Evolutionary conservation across 176 grass and related monocot genomes (phyloP).

Genomic region (Echinochloa phyllopogon): DNA sequence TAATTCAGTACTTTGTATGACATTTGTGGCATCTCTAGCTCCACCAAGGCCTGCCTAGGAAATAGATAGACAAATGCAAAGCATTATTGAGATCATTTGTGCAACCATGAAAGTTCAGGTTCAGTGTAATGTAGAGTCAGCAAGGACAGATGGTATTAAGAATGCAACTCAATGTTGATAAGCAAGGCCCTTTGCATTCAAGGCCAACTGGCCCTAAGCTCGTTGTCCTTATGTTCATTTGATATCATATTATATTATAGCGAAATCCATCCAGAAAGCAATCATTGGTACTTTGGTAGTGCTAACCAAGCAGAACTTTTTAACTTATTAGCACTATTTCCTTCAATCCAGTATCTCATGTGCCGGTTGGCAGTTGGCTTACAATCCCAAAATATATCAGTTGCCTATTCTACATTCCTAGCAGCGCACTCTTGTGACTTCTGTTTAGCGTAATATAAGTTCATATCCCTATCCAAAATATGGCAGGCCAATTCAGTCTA

Average conservation of each 20-base stretch:
- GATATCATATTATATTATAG: neutral
- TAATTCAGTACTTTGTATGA: slow-evolving; percentile 77
- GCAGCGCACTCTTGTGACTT: neutral
- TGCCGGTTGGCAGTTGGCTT: neutral
- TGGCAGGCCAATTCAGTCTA: neutral
- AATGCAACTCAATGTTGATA: neutral
- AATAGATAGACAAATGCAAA: slow-evolving; percentile 36
- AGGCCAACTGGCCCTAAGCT: neutral
- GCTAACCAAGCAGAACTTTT: neutral
- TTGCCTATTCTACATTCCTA: neutral
- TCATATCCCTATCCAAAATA: neutral
- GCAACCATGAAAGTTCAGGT: neutral
- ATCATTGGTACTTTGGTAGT: neutral
- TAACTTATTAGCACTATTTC: neutral
- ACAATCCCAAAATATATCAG: neutral
- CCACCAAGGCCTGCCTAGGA: slow-evolving; percentile 90
- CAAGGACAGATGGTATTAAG: neutral
- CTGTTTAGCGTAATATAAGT: neutral
- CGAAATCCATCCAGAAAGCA: neutral
- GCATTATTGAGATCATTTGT: neutral
- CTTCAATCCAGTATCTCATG: neutral
- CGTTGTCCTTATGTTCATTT: neutral
- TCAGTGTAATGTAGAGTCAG: neutral
- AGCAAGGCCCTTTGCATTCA: neutral
- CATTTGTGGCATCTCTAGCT: slow-evolving; percentile 98